Conservation (phyloP, 1,284 basidiomycete species). For the Irpex lacteus region DNA sequence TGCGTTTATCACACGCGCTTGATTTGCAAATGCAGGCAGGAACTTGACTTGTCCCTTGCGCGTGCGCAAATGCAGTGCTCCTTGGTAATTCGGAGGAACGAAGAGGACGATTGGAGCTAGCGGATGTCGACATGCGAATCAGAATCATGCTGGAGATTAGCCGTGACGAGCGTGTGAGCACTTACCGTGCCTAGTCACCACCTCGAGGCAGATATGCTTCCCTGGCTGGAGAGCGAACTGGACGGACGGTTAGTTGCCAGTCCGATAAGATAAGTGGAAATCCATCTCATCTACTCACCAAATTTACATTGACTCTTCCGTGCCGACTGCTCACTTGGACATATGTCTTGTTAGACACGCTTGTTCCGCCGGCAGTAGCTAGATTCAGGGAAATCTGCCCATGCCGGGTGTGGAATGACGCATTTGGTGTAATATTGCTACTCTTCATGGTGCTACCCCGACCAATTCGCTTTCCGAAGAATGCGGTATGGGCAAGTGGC, state of each 20-base stretch:
- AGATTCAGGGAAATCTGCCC: conserved; percentile 23
- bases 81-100: conserved; percentile 27
- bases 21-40: conserved; percentile 25
- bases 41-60: conserved; percentile 21
- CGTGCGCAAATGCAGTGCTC: conserved; percentile 23
- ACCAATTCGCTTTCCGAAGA: conserved; percentile 6
- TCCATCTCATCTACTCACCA: conserved; percentile 18
- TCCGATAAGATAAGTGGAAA: neutral
- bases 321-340: conserved; percentile 22
- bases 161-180: neutral
- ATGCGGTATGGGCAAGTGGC: conserved; percentile 3
- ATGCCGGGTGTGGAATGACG: conserved; percentile 26
- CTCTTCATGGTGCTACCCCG: conserved; percentile 4
- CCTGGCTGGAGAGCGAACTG: conserved; percentile 24
- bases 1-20: conserved; percentile 24
- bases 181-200: conserved; percentile 23
- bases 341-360: conserved; percentile 15
- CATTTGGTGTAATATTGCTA: conserved; percentile 19
- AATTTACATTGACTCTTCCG: conserved; percentile 23
- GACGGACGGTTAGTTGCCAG: neutral
- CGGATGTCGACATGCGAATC: neutral
- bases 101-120: conserved; percentile 24
- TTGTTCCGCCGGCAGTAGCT: conserved; percentile 15
- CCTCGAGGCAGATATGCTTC: conserved; percentile 26
- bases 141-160: neutral